Evolutionary conservation across 305 asterid genomes (phyloP).

Genomic region (Rubia peregrina): DNA sequence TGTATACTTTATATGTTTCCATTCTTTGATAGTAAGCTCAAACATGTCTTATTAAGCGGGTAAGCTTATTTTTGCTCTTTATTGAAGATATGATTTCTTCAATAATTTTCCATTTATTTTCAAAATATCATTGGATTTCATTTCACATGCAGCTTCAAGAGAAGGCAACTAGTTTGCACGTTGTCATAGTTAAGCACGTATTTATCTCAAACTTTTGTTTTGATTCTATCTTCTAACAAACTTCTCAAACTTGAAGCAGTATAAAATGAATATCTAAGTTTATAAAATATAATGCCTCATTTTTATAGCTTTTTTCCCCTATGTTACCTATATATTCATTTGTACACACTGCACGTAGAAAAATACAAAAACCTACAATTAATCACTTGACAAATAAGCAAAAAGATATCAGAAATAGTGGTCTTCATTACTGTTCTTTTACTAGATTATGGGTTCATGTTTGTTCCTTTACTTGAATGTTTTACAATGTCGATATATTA

Average conservation of each 20-base stretch:
- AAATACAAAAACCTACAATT: too few relatives aligned
- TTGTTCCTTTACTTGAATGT: neutral
- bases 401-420: neutral
- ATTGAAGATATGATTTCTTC: neutral
- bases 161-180: conserved; percentile 35
- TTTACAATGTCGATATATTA: neutral
- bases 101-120: neutral
- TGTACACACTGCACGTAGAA: too few relatives aligned
- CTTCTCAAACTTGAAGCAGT: too few relatives aligned
- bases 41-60: neutral
- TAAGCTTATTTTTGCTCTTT: too few relatives aligned
- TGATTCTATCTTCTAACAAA: neutral
- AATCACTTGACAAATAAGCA: too few relatives aligned
- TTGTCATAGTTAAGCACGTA: conserved; percentile 35
- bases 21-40: neutral
- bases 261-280: too few relatives aligned
- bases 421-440: neutral
- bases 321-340: too few relatives aligned
- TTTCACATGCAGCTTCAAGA: conserved; percentile 27
- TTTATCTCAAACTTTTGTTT: conserved; percentile 3
- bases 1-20: neutral
- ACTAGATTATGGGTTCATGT: neutral
- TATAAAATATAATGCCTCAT: too few relatives aligned
- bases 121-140: neutral
- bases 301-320: too few relatives aligned